Percentiles rank a stretch among this genome's conserved stretches.
Conservation (phyloP, 352 stramenopile genomes). For the Globisporangium iwayamae region DNA sequence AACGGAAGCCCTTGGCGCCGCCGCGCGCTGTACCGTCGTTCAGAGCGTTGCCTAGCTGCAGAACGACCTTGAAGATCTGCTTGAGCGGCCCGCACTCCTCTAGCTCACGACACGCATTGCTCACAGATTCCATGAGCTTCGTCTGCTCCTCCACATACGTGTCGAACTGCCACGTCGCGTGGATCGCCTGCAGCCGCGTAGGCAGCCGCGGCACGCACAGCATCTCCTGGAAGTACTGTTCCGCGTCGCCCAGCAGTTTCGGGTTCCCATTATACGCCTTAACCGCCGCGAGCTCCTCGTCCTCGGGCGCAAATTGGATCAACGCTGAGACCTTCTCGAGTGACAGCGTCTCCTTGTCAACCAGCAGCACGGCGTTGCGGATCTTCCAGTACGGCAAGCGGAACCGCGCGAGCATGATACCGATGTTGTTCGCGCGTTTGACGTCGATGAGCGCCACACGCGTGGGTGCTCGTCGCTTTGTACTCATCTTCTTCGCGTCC, state of each 20-base stretch:
- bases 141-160: slow-evolving; percentile 77
- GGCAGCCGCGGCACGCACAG: slow-evolving; percentile 54
- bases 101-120: slow-evolving; percentile 87
- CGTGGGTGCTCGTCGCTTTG: slow-evolving; percentile 60
- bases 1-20: slow-evolving; percentile 82
- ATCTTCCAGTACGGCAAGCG: slow-evolving; percentile 80
- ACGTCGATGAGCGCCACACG: slow-evolving; percentile 78
- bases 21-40: slow-evolving; percentile 86
- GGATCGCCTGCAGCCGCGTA: slow-evolving; percentile 70
- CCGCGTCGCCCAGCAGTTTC: slow-evolving; percentile 73
- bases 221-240: slow-evolving; percentile 79
- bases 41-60: slow-evolving; percentile 88
- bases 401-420: slow-evolving; percentile 84
- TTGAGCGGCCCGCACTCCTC: slow-evolving; percentile 85
- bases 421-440: slow-evolving; percentile 85
- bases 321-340: slow-evolving; percentile 68
- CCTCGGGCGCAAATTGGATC: slow-evolving; percentile 77
- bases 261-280: slow-evolving; percentile 58
- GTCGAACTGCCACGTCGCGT: slow-evolving; percentile 84
- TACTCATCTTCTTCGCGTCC: slow-evolving; percentile 33
- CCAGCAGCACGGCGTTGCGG: slow-evolving; percentile 65
- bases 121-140: slow-evolving; percentile 77
- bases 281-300: slow-evolving; percentile 65
- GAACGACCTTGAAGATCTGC: slow-evolving; percentile 81
- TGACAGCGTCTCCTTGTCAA: slow-evolving; percentile 76